These are phyloP conservation scores for Myxozyma geophila DNA, from an alignment of 805 yeast genomes.

Conservation along the genomic window DNA sequence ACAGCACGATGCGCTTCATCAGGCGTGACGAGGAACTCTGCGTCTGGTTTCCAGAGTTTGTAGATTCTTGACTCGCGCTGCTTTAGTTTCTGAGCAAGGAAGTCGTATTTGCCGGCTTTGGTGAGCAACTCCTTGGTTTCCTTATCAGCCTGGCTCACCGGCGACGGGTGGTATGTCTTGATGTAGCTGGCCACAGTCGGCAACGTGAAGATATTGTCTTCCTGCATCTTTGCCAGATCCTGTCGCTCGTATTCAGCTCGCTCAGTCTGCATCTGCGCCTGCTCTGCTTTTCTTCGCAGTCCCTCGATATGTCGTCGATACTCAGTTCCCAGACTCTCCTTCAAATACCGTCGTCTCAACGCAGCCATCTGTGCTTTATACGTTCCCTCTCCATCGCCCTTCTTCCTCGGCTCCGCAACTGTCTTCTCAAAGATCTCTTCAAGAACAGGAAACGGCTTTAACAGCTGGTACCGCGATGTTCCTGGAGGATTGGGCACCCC, in stretches of 20 bases:
- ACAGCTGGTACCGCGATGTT: conserved; percentile 5
- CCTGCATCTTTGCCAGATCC: conserved; percentile 6
- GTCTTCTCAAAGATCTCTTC: conserved; percentile 10
- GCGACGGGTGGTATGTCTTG: conserved; percentile 19
- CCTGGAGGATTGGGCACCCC: conserved; percentile 19
- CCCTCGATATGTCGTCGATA: conserved; percentile 7
- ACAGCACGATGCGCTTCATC: not conserved
- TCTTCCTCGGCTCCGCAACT: conserved; percentile 10
- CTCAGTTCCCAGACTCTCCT: conserved; percentile 9
- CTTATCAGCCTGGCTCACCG: not conserved
- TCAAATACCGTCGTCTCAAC: conserved; percentile 18
- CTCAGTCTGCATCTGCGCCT: conserved; percentile 7
- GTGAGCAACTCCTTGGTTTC: conserved; percentile 7
- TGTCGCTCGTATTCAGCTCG: conserved; percentile 10
- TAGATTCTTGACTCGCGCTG: not conserved
- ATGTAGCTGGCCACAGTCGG: conserved; percentile 24
- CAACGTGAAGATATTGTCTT: conserved; percentile 20
- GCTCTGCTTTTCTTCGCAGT: not conserved
- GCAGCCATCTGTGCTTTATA: conserved; percentile 7
- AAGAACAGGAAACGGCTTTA: conserved; percentile 23
- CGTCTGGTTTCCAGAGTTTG: conserved; percentile 6
- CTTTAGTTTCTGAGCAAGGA: not conserved
- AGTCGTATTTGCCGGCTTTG: conserved; percentile 1
- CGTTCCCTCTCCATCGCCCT: not conserved
- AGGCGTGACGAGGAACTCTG: not conserved